Conservation (phyloP, 2,329 filamentous ascomycete species). For the Orbilia oligospora region DNA sequence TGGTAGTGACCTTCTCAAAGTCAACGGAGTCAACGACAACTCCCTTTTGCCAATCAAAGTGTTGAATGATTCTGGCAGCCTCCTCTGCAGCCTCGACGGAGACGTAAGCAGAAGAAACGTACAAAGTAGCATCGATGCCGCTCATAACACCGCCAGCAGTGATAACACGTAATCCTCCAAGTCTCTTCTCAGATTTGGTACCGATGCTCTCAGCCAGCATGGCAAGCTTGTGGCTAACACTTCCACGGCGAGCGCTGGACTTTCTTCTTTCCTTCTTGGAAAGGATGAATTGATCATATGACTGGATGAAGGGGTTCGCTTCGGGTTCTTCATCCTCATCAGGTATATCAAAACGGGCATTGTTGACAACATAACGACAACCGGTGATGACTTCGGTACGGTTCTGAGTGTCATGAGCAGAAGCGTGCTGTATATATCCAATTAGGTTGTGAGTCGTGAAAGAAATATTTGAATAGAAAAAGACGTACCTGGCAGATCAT, state of each 20-base stretch:
- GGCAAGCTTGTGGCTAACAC: conserved; percentile 72
- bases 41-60: conserved; percentile 84
- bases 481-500: conserved; percentile 78
- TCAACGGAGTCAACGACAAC: conserved; percentile 87
- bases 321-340: conserved; percentile 76
- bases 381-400: conserved; percentile 87
- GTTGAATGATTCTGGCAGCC: conserved; percentile 81
- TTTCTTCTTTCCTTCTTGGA: conserved; percentile 85
- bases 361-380: conserved; percentile 88
- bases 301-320: conserved; percentile 68
- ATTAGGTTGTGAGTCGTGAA: conserved; percentile 67
- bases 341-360: conserved; percentile 85
- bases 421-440: conserved; percentile 66
- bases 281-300: conserved; percentile 66
- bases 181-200: conserved; percentile 71
- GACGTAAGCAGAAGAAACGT: conserved; percentile 86
- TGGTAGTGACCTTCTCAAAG: conserved; percentile 68
- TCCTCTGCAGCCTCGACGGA: conserved; percentile 82
- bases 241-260: conserved; percentile 82
- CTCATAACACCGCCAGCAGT: conserved; percentile 83
- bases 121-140: conserved; percentile 86
- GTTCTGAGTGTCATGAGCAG: conserved; percentile 66
- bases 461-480: no score
- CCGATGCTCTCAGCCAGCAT: conserved; percentile 43
- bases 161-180: conserved; percentile 78